phyloP scores from a whole-genome alignment of 1,284 basidiomycete genomes.

The Trichosporon sp. region DNA sequence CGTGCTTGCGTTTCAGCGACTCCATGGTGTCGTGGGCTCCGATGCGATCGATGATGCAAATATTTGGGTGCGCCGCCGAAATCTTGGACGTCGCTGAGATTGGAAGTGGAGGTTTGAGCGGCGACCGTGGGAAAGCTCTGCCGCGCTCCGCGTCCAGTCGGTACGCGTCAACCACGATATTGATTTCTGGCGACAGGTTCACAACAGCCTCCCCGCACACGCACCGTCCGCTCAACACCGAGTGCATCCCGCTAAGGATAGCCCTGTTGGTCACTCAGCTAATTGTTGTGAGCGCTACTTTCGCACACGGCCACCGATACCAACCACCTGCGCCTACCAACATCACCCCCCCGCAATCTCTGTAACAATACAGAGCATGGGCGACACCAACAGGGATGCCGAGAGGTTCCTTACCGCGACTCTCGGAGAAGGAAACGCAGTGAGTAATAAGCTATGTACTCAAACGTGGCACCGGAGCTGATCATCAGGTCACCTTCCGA shows the following conservation, averaged over 20 bases:
- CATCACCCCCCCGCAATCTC: no score
- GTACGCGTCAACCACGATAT: slow-evolving; percentile 8
- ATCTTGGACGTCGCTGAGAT: slow-evolving; percentile 7
- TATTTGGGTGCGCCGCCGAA: slow-evolving; percentile 7
- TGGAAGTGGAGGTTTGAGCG: slow-evolving; percentile 7
- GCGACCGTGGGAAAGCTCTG: slow-evolving; percentile 24
- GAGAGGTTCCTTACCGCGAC: slow-evolving; percentile 7
- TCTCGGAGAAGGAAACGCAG: slow-evolving; percentile 10
- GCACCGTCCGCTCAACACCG: neutral
- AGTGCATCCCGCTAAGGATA: neutral
- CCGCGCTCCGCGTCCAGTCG: neutral
- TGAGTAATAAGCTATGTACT: neutral
- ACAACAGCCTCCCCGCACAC: neutral
- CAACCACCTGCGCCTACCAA: no score
- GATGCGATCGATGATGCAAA: neutral
- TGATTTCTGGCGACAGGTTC: neutral
- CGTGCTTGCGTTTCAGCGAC: slow-evolving; percentile 31
- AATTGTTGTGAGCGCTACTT: no score
- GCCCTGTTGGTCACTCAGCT: no score
- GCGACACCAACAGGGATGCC: neutral
- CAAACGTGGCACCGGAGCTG: neutral
- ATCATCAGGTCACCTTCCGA: slow-evolving; percentile 36
- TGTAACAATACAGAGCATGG: neutral
- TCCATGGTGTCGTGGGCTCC: slow-evolving; percentile 8
- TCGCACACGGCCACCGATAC: no score